phyloP scores from a whole-genome alignment of 1,139 yeast species.

The Dujonia santamariae region DNA sequence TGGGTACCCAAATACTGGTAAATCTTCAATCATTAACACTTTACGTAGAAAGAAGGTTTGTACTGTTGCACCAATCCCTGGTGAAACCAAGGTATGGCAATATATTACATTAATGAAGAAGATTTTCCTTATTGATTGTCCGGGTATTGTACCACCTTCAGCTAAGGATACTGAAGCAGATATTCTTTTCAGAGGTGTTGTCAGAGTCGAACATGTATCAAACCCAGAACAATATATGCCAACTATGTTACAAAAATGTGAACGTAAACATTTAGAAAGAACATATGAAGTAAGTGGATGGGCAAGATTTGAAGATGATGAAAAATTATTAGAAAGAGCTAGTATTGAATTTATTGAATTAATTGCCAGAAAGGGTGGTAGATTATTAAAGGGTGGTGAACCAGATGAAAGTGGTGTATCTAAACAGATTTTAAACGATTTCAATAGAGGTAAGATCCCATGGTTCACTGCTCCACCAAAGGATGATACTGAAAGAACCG shows the following conservation, averaged over 20 bases:
- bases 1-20: conserved; percentile 97
- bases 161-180: conserved; percentile 89
- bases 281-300: conserved; percentile 95
- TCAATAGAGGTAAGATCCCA: conserved; percentile 95
- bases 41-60: conserved; percentile 93
- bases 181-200: conserved; percentile 93
- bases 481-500: conserved; percentile 44
- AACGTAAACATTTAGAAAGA: conserved; percentile 87
- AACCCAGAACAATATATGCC: conserved; percentile 95
- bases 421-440: conserved; percentile 85
- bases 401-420: conserved; percentile 95
- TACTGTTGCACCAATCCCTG: conserved; percentile 97
- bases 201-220: conserved; percentile 93
- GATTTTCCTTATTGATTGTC: conserved; percentile 94
- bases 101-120: conserved; percentile 95
- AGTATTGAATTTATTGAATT: conserved; percentile 83
- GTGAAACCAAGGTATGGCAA: conserved; percentile 99
- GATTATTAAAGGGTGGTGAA: conserved; percentile 94
- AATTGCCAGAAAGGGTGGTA: conserved; percentile 89
- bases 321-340: conserved; percentile 41
- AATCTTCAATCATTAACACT: conserved; percentile 92
- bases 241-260: conserved; percentile 79
- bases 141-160: conserved; percentile 98
- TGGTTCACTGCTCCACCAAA: conserved; percentile 97
- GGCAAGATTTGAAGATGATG: conserved; percentile 51